A percentile compares a stretch with the other conserved stretches of the same genome.
These are phyloP conservation scores for Boletus vermiculosoides DNA, from an alignment of 768 basidiomycete species.

Conservation along the genomic window DNA sequence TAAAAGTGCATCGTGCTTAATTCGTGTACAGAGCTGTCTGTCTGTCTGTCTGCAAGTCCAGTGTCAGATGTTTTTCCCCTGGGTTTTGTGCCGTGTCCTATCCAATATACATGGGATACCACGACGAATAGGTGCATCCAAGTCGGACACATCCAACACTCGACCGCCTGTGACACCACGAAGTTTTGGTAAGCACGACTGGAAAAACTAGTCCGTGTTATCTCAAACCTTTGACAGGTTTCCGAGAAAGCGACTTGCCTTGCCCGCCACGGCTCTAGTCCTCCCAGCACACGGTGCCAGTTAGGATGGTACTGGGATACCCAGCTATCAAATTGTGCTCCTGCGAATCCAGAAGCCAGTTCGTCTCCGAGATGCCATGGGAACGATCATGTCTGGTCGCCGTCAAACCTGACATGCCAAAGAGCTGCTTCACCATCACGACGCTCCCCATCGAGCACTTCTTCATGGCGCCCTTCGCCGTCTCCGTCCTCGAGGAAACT, in stretches of 20 bases:
- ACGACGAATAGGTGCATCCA: constrained; percentile 1
- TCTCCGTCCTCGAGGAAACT: constrained; percentile 30
- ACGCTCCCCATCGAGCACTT: not conserved
- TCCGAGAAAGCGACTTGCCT: constrained; percentile 12
- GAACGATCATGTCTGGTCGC: constrained; percentile 46
- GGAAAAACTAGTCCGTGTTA: not conserved
- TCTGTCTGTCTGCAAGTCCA: constrained; percentile 12
- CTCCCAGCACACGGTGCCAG: constrained; percentile 8
- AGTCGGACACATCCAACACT: not conserved
- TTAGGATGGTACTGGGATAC: constrained; percentile 20
- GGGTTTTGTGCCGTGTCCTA: constrained; percentile 7
- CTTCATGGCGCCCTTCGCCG: constrained; percentile 36
- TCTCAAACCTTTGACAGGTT: constrained; percentile 12
- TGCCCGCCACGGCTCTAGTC: not conserved
- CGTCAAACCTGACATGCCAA: constrained; percentile 41
- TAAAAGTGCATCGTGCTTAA: not conserved
- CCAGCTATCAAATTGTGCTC: constrained; percentile 8
- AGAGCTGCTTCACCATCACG: constrained; percentile 29
- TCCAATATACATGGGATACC: constrained; percentile 5
- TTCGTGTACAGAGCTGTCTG: constrained; percentile 12
- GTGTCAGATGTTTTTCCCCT: not conserved
- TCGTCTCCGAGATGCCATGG: constrained; percentile 34
- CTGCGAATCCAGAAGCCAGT: constrained; percentile 8
- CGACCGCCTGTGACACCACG: not conserved
- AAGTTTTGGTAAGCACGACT: constrained; percentile 13